These are phyloP conservation scores for Xylariomycetidae sp. DNA, from an alignment of 2,329 filamentous ascomycete species.

Conservation along the genomic window DNA sequence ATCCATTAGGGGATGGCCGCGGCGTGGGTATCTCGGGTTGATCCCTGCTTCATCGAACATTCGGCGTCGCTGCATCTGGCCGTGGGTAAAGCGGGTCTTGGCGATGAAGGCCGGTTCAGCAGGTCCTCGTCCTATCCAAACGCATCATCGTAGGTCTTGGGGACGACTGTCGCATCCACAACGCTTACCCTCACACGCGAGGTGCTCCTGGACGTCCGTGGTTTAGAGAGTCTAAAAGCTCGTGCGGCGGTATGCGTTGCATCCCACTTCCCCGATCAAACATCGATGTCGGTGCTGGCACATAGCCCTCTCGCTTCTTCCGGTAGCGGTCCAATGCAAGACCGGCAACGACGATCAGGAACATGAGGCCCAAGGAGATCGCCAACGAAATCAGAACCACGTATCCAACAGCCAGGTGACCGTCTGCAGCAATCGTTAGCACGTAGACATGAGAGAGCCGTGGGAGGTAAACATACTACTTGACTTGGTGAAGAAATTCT, in stretches of 20 bases:
- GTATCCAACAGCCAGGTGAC: constrained; percentile 64
- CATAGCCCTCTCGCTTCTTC: constrained; percentile 73
- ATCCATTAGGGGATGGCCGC: no score
- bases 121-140: constrained; percentile 14
- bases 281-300: constrained; percentile 65
- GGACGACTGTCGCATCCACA: constrained; percentile 1
- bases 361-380: constrained; percentile 70
- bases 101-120: constrained; percentile 2
- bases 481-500: constrained; percentile 65
- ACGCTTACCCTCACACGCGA: constrained; percentile 36
- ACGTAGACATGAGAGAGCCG: background rate
- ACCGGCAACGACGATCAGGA: constrained; percentile 69
- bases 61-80: no score
- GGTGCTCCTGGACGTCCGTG: constrained; percentile 43
- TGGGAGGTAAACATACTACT: constrained; percentile 45
- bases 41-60: constrained; percentile 6
- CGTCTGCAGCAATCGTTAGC: constrained; percentile 30
- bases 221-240: constrained; percentile 50
- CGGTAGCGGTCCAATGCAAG: constrained; percentile 69
- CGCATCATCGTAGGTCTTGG: constrained; percentile 5
- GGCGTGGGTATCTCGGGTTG: constrained; percentile 23
- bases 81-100: no score
- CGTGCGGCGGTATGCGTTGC: constrained; percentile 53
- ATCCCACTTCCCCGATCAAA: constrained; percentile 55
- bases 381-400: constrained; percentile 76